Conservation (phyloP, 805 yeast species). For the Cyberlindnera lachancei region DNA sequence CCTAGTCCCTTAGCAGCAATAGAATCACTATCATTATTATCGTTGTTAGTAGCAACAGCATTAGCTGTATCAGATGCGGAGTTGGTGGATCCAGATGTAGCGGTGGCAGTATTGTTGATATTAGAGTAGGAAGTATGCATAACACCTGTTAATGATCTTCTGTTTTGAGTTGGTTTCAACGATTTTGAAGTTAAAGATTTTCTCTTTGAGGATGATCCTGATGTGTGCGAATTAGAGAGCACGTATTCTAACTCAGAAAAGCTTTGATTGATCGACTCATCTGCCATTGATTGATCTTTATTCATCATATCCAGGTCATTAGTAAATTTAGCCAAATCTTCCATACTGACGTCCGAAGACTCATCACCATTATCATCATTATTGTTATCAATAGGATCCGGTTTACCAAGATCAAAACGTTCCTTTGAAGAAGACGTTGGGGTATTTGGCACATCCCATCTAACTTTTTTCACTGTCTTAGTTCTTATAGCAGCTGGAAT, state of each 20-base stretch:
- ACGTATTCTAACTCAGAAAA: slow-evolving; percentile 13
- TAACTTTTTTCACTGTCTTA: slow-evolving; percentile 33
- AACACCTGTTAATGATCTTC: slow-evolving; percentile 5
- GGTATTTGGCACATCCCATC: slow-evolving; percentile 35
- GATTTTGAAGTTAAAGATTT: slow-evolving; percentile 20
- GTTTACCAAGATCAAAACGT: too few relatives aligned
- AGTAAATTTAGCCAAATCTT: slow-evolving; percentile 19
- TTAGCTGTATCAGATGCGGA: too few relatives aligned
- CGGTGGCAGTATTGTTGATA: too few relatives aligned
- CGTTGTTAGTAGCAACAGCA: too few relatives aligned
- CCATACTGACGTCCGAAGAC: slow-evolving; percentile 21
- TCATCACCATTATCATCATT: slow-evolving; percentile 4
- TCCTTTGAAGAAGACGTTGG: slow-evolving; percentile 1
- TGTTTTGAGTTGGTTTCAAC: slow-evolving; percentile 11
- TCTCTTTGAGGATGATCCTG: too few relatives aligned
- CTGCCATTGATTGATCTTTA: slow-evolving; percentile 6
- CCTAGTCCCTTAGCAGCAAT: too few relatives aligned
- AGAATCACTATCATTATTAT: too few relatives aligned
- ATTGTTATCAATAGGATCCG: too few relatives aligned
- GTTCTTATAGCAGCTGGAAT: slow-evolving; percentile 10
- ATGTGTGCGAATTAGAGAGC: slow-evolving; percentile 9
- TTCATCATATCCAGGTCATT: slow-evolving; percentile 13
- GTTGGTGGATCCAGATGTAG: too few relatives aligned
- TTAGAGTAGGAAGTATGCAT: too few relatives aligned
- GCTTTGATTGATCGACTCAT: slow-evolving; percentile 12